A percentile compares a stretch with the other conserved stretches of the same genome.
Evolutionary conservation across 1,284 basidiomycete genomes (phyloP).

Genomic region (Trichosporon inkin): DNA sequence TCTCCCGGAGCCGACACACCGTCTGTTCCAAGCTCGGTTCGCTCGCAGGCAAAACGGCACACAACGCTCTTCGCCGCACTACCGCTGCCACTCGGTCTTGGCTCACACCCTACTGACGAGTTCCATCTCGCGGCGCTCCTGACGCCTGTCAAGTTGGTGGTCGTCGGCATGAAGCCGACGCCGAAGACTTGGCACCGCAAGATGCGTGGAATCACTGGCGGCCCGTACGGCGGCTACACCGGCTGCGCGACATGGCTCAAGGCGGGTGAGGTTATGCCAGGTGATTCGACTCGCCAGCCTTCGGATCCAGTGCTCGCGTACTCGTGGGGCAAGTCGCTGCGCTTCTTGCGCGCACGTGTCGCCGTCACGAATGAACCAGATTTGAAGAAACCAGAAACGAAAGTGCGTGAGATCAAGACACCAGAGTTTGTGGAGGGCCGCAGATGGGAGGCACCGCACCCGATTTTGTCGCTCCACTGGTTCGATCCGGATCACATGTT

Average conservation of each 20-base stretch:
- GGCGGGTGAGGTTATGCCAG: conserved; percentile 23
- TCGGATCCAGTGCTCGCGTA: conserved; percentile 69
- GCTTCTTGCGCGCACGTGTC: conserved; percentile 58
- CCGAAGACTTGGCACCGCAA: conserved; percentile 90
- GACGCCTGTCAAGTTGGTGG: conserved; percentile 82
- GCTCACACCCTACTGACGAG: conserved; percentile 71
- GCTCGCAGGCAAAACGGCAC: conserved; percentile 49
- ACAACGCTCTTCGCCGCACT: conserved; percentile 71
- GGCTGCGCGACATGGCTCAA: conserved; percentile 76
- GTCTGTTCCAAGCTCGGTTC: conserved; percentile 20
- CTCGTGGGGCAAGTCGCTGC: conserved; percentile 69
- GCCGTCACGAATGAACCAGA: conserved; percentile 6
- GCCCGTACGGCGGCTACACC: conserved; percentile 54
- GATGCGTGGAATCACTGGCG: conserved; percentile 55
- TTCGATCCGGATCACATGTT: conserved; percentile 52
- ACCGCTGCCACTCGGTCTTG: conserved; percentile 76
- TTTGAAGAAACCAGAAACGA: conserved; percentile 15
- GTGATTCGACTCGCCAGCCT: conserved; percentile 7
- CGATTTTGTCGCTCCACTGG: conserved; percentile 53
- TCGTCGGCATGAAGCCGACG: conserved; percentile 86
- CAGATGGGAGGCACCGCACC: conserved; percentile 40
- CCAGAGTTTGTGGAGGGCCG: conserved; percentile 47
- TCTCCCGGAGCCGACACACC: conserved; percentile 19
- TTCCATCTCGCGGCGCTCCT: conserved; percentile 82
- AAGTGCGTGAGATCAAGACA: conserved; percentile 15